A percentile compares a stretch with the other conserved stretches of the same genome.
phyloP scores from a whole-genome alignment of 768 basidiomycete genomes.

The Clitopilus passeckerianus region DNA sequence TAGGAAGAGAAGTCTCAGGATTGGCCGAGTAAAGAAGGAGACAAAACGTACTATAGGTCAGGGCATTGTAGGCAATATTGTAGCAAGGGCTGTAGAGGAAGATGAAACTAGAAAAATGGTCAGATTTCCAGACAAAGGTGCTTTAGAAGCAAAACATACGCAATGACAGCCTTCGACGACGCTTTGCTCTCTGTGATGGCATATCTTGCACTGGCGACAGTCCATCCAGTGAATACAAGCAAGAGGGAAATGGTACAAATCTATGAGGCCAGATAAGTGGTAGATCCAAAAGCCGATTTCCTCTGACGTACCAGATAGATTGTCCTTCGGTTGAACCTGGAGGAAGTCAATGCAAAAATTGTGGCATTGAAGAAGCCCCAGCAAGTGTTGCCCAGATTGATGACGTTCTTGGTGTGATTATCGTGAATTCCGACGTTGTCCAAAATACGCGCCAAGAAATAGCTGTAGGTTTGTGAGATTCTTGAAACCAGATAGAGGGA shows the following conservation, averaged over 20 bases:
- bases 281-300: background rate
- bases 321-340: constrained; percentile 41
- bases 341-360: constrained; percentile 40
- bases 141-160: constrained; percentile 27
- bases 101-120: constrained; percentile 37
- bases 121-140: constrained; percentile 14
- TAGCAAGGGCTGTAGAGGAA: constrained; percentile 53
- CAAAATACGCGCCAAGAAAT: constrained; percentile 51
- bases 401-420: constrained; percentile 48
- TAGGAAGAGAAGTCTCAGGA: constrained; percentile 32
- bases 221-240: constrained; percentile 50
- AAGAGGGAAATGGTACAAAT: constrained; percentile 41
- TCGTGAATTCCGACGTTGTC: constrained; percentile 46
- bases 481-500: background rate
- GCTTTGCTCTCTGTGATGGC: constrained; percentile 32
- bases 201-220: constrained; percentile 46
- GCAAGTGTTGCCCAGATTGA: constrained; percentile 49
- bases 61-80: constrained; percentile 51
- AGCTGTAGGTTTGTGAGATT: constrained; percentile 21
- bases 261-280: constrained; percentile 16
- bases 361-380: constrained; percentile 56
- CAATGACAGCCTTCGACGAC: constrained; percentile 45
- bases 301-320: constrained; percentile 38
- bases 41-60: constrained; percentile 41
- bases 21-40: constrained; percentile 11